Base-by-base conservation (phyloP, 768 basidiomycete species). In the Russula compacta region DNA sequence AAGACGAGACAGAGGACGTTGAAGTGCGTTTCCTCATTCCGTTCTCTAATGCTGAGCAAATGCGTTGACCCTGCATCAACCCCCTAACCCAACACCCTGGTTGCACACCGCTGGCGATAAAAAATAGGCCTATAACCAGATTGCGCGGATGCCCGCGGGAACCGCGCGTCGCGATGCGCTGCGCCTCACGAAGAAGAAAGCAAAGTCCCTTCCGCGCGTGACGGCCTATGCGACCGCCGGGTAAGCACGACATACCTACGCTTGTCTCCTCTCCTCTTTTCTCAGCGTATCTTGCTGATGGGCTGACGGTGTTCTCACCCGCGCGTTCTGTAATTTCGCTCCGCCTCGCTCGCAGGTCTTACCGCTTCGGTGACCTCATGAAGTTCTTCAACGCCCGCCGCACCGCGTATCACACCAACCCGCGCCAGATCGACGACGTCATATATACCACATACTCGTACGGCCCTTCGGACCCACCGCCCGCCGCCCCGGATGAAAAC, bases 221-320 rank as follows among this genome's bases (percentile, higher is more conserved):
- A 97, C 95, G 2, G 95, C 94, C 5, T 97, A 95, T 73, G 92
- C 94, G 47, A 97, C 93, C 15, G 91, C 94, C 36, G 86, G 81
- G 94, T 94, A 72, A 67, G 78, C 35, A 44, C 51, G 19, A 59
- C 42, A 54, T 32, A 29, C 46, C 46, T 39, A 21, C 33, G 9
- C 43, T 21, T 17, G 19, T 24, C 39, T 4, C 44, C 29, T 49
- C 46, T 14, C 47, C 33, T 29, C 10, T 6, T 32, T 11, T 3
- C 2, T 36, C 17, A 19, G 42, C 24, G 24, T 38, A 40, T 44
- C 5, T 24, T 50, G n/a, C 49, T 56, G 42, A 61, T 6, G 33
- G 33, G 17, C 36, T 19, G 17, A 9, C 42, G 17, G 8, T 47
- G 21, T 47, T 6, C 7, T 7, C 4, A n/a, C n/a, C 6, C 54